Evolutionary conservation across 2,329 filamentous ascomycete species (phyloP), one percentile per base, ranked within the genome.

Genomic region (Elsinoe fawcettii): DNA sequence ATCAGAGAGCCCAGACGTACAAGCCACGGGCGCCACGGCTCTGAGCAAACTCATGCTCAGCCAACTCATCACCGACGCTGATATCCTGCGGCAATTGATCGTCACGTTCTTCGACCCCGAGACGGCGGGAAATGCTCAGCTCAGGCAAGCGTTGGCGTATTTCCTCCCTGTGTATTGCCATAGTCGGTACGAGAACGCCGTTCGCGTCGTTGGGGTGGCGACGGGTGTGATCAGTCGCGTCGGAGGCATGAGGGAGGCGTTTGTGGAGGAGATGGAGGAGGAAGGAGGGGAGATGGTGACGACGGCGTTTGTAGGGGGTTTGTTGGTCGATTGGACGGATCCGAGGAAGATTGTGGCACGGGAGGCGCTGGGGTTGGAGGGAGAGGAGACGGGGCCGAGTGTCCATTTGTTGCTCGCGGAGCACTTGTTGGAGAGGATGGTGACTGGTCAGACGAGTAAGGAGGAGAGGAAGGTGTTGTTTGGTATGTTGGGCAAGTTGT

Each of bases 131-230:
- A 96, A 96, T 67, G 86, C 92, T 63, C 84, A 84, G 7, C 84
- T 96, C 5, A 80, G 90, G 20, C 92, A 97, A 71, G 86, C 88
- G 0, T 77, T 97, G 56, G 90, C 88, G 63, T 97, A 97, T 71
- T 96, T 96, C 78, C 76, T 97, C 34, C 92, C 92, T 0, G 91
- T 96, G 0, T 97, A 95, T 74, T 93, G 89, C 70, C 95, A 92
- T 71, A 91, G 87, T 6, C 81, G 88, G 2, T 71, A 84, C 3
- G 86, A 88, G 61, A 96, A 96, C 66, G 90, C 93, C 61, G 81
- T 86, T 25, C 79, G 90, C 32, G 90, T 97, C 87, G 82, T 84
- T 5, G 74, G 77, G 16, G 81, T 96, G 18, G 82, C 87, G 0
- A 80, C 92, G 1, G 81, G 86, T 23, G 83, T 90, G 0, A 75